phyloP scores from a whole-genome alignment of 202 grass and related monocot species.

The Saccharum hybrid region DNA sequence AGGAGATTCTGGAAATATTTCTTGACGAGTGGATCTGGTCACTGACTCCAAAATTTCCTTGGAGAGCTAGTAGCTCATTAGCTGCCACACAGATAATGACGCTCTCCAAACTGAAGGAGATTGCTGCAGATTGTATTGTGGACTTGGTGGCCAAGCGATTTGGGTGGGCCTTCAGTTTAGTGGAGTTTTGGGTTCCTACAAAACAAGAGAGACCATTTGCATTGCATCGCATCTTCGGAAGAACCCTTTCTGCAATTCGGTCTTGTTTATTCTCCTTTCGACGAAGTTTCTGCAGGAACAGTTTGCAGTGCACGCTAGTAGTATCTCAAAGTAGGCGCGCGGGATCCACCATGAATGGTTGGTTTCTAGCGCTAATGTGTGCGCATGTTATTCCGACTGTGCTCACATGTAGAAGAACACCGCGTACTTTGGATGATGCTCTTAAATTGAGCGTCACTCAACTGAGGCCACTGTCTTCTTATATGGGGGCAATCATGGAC shows the following conservation, averaged over 20 bases:
- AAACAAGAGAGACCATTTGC: background rate
- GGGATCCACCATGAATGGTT: background rate
- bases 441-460: slow-evolving; percentile 10
- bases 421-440: background rate
- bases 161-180: background rate
- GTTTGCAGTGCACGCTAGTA: too few relatives aligned
- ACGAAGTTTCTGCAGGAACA: background rate
- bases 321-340: background rate
- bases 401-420: slow-evolving; percentile 6
- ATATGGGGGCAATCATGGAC: background rate
- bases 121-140: background rate
- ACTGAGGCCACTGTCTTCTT: background rate
- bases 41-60: background rate
- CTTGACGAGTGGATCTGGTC: background rate
- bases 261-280: background rate
- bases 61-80: background rate
- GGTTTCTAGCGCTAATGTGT: background rate
- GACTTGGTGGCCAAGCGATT: background rate
- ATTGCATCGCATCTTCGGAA: background rate
- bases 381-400: background rate
- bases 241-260: background rate
- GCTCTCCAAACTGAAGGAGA: background rate
- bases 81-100: background rate
- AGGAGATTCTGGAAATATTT: background rate
- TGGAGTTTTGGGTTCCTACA: background rate